Evolutionary conservation across 768 basidiomycete species (phyloP).

Genomic region (Lepiota subincarnata): DNA sequence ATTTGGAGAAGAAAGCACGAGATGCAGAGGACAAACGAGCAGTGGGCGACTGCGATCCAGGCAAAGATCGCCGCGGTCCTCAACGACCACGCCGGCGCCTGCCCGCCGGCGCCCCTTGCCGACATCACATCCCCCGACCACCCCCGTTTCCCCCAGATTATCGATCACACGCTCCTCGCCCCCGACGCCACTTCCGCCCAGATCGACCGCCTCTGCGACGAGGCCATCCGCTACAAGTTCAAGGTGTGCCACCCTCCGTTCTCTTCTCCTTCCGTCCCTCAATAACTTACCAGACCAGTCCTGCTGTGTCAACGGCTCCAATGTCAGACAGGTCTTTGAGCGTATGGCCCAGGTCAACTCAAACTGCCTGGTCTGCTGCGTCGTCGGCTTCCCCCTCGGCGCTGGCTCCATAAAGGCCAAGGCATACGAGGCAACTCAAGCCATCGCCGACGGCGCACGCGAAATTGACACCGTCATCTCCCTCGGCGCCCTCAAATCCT

Average conservation of each 20-base stretch:
- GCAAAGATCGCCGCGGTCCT: conserved; percentile 26
- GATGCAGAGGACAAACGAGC: conserved; percentile 22
- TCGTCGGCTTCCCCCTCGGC: conserved; percentile 50
- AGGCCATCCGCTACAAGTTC: conserved; percentile 44
- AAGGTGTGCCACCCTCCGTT: conserved; percentile 28
- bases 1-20: not conserved
- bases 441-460: conserved; percentile 41
- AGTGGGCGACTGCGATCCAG: conserved; percentile 29
- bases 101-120: conserved; percentile 17
- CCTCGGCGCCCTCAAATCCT: conserved; percentile 41
- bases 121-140: conserved; percentile 23
- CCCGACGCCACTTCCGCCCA: conserved; percentile 43
- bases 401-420: conserved; percentile 40
- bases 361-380: conserved; percentile 38
- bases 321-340: conserved; percentile 37
- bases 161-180: conserved; percentile 50
- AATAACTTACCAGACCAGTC: conserved; percentile 27
- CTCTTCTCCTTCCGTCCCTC: not conserved
- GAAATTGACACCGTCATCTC: conserved; percentile 53
- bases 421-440: conserved; percentile 43
- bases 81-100: conserved; percentile 1
- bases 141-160: conserved; percentile 30
- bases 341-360: conserved; percentile 34
- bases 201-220: conserved; percentile 43
- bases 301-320: conserved; percentile 47